phyloP scores from a whole-genome alignment of 768 basidiomycete species.

The Mycena kentingensis region DNA sequence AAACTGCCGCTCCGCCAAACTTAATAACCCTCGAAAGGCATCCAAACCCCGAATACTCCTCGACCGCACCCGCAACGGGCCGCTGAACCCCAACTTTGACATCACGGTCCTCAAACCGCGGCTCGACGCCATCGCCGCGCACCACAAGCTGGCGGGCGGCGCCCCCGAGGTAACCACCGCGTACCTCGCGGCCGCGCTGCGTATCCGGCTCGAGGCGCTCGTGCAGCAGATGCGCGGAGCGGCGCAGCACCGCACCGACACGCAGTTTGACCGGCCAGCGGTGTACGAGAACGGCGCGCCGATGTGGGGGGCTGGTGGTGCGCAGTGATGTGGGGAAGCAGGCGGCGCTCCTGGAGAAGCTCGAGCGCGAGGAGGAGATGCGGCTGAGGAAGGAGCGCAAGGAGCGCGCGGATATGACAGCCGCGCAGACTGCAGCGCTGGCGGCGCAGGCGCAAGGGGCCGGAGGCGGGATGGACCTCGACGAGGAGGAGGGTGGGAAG shows the following conservation, averaged over 20 bases:
- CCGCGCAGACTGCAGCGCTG: constrained; percentile 66
- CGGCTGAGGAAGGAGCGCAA: constrained; percentile 74
- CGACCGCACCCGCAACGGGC: constrained; percentile 80
- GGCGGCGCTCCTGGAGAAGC: constrained; percentile 70
- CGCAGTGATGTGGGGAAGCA: constrained; percentile 82
- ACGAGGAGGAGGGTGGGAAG: constrained; percentile 52
- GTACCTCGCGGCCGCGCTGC: constrained; percentile 79
- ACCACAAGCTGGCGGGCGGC: constrained; percentile 61
- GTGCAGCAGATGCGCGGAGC: constrained; percentile 69
- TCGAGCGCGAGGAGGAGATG: constrained; percentile 84
- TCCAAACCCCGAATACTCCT: constrained; percentile 64
- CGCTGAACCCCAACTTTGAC: constrained; percentile 69
- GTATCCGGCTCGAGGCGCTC: constrained; percentile 71
- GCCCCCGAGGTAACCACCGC: constrained; percentile 73
- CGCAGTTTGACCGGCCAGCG: constrained; percentile 68
- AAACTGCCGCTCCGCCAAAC: constrained; percentile 38
- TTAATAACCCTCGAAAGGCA: constrained; percentile 34
- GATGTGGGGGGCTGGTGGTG: constrained; percentile 82
- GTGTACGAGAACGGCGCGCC: constrained; percentile 69
- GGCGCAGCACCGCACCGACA: constrained; percentile 66
- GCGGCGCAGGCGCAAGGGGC: constrained; percentile 60
- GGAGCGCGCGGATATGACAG: constrained; percentile 71
- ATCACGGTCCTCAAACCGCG: constrained; percentile 61
- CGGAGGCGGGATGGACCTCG: constrained; percentile 24
- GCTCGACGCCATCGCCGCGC: constrained; percentile 66